These are phyloP conservation scores for Phaeoacremonium minimum DNA, from an alignment of 2,329 filamentous ascomycete species.

Conservation along the genomic window DNA sequence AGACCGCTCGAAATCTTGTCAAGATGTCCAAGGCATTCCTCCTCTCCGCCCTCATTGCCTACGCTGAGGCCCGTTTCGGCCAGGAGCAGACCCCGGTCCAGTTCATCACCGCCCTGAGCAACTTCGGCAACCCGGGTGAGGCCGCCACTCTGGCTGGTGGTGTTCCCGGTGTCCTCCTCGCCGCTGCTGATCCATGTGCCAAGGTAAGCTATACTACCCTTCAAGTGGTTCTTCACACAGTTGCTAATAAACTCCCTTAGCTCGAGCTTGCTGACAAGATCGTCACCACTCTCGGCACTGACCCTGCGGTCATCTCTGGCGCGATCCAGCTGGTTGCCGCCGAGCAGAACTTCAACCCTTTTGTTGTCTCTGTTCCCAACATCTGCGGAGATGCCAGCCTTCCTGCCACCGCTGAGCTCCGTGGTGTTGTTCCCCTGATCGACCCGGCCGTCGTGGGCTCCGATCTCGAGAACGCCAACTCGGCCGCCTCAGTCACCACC, in stretches of 20 bases:
- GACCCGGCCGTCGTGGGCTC: slow-evolving; percentile 55
- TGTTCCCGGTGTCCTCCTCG: slow-evolving; percentile 58
- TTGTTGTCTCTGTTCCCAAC: slow-evolving; percentile 48
- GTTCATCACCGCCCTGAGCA: slow-evolving; percentile 45
- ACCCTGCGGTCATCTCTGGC: slow-evolving; percentile 54
- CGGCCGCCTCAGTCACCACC: slow-evolving; percentile 39
- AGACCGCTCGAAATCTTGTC: slow-evolving; percentile 1
- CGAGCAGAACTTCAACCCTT: slow-evolving; percentile 69
- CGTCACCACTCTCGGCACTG: slow-evolving; percentile 54
- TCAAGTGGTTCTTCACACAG: neutral
- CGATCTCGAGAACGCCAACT: slow-evolving; percentile 52
- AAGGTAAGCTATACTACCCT: slow-evolving; percentile 33
- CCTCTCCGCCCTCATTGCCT: slow-evolving; percentile 26
- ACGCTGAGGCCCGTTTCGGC: slow-evolving; percentile 50
- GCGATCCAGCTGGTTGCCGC: slow-evolving; percentile 61
- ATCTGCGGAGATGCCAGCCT: slow-evolving; percentile 58
- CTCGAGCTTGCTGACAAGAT: slow-evolving; percentile 63
- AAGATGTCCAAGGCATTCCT: slow-evolving; percentile 23
- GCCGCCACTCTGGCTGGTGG: slow-evolving; percentile 59
- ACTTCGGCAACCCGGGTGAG: slow-evolving; percentile 51
- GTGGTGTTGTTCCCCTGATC: slow-evolving; percentile 60
- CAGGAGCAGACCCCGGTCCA: slow-evolving; percentile 57
- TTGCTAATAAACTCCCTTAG: slow-evolving; percentile 23
- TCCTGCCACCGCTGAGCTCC: slow-evolving; percentile 53
- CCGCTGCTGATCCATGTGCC: slow-evolving; percentile 57